Conservation (phyloP, 2,329 filamentous ascomycete species). For the Stagonosporopsis cucurbitacearum region DNA sequence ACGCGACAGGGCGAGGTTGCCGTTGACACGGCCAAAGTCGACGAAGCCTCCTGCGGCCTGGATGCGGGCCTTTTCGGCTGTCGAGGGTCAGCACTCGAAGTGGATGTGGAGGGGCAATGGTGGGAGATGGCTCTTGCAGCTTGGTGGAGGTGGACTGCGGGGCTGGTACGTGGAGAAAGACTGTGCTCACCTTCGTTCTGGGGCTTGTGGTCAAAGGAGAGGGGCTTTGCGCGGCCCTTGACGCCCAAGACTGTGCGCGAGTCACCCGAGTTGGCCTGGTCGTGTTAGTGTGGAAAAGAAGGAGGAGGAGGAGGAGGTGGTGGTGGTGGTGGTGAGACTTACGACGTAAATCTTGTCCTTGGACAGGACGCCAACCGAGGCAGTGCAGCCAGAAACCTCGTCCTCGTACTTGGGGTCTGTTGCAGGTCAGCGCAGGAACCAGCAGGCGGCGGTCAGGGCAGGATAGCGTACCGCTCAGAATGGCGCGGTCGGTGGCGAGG, state of each 20-base stretch:
- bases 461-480: constrained; percentile 79
- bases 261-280: constrained; percentile 92
- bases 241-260: constrained; percentile 94
- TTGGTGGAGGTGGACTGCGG: too few relatives aligned
- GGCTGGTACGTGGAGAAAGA: too few relatives aligned
- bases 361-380: constrained; percentile 87
- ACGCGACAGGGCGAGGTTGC: constrained; percentile 93
- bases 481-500: constrained; percentile 92
- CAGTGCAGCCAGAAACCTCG: constrained; percentile 97
- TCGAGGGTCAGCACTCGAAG: constrained; percentile 26
- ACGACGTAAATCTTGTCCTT: constrained; percentile 94
- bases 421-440: constrained; percentile 36
- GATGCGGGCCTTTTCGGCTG: constrained; percentile 95
- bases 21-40: constrained; percentile 97
- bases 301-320: too few relatives aligned
- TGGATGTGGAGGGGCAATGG: too few relatives aligned
- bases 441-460: constrained; percentile 3
- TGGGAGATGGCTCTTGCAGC: too few relatives aligned
- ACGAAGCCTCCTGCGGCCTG: constrained; percentile 96
- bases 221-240: constrained; percentile 94
- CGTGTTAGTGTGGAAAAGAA: constrained; percentile 30
- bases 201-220: constrained; percentile 99
- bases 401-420: constrained; percentile 96
- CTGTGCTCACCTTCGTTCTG: constrained; percentile 82
- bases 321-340: constrained; percentile 57